These are phyloP conservation scores for Puccinia brachypodii DNA, from an alignment of 1,284 basidiomycete genomes.

Conservation along the genomic window DNA sequence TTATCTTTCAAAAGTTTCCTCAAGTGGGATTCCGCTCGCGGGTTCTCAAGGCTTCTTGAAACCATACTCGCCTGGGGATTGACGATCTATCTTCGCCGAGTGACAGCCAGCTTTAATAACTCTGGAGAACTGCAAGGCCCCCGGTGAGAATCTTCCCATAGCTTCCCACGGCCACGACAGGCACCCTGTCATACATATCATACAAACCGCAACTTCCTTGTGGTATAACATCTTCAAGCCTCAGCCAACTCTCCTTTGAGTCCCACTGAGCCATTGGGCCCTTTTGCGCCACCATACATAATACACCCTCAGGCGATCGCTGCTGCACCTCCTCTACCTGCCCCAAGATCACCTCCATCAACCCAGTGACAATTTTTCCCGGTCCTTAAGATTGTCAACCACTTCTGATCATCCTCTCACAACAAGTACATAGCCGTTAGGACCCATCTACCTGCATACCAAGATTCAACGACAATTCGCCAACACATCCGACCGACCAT, in stretches of 20 bases:
- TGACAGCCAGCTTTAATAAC: background rate
- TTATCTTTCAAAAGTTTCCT: background rate
- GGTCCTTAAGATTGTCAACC: background rate
- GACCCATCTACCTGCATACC: background rate
- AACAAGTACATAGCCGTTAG: background rate
- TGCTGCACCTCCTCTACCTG: background rate
- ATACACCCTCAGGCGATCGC: background rate
- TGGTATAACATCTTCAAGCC: background rate
- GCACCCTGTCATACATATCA: background rate
- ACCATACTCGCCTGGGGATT: background rate
- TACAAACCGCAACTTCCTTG: too few species aligned
- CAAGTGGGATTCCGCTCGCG: background rate
- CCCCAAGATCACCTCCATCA: background rate
- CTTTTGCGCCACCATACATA: too few species aligned
- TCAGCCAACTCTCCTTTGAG: background rate
- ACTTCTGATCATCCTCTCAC: background rate
- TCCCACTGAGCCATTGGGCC: too few species aligned
- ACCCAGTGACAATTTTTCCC: background rate
- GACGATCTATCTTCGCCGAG: background rate
- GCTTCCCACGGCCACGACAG: slow-evolving; percentile 6
- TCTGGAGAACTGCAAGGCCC: background rate
- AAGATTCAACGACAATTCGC: background rate
- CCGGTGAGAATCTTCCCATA: background rate
- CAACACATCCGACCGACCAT: background rate
- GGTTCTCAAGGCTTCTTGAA: background rate